phyloP scores from a whole-genome alignment of 345 rosid species.

The Boechera retrofracta region DNA sequence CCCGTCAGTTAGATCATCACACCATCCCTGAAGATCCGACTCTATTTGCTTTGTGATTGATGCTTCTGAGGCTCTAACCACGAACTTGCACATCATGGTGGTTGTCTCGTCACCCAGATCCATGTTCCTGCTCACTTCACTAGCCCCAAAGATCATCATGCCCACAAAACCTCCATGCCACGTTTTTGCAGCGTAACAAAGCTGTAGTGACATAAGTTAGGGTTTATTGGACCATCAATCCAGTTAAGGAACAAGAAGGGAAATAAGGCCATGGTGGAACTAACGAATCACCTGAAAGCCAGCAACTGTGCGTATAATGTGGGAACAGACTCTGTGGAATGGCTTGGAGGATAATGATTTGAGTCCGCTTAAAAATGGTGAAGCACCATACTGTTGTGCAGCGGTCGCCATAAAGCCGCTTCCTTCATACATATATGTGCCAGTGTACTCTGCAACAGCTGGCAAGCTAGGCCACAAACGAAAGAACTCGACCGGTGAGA shows the following conservation, averaged over 20 bases:
- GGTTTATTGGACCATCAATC: conserved; percentile 28
- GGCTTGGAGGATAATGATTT: conserved; percentile 92
- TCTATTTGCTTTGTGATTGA: conserved; percentile 91
- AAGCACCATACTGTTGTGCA: conserved; percentile 94
- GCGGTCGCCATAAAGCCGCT: conserved; percentile 99
- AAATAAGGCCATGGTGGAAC: conserved; percentile 1
- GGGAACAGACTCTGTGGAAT: conserved; percentile 92
- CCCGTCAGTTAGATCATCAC: conserved; percentile 93
- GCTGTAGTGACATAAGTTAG: conserved; percentile 52
- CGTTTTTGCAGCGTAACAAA: conserved; percentile 95
- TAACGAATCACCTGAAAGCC: conserved; percentile 81
- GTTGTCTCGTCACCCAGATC: conserved; percentile 97
- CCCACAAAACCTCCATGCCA: conserved; percentile 97
- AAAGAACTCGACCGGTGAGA: conserved; percentile 96
- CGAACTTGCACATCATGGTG: conserved; percentile 96
- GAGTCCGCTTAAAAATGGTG: conserved; percentile 92
- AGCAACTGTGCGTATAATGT: conserved; percentile 94
- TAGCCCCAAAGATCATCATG: conserved; percentile 96
- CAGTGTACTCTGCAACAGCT: conserved; percentile 85
- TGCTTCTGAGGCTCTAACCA: conserved; percentile 94
- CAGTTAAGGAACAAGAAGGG: conserved; percentile 11
- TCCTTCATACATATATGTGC: conserved; percentile 89
- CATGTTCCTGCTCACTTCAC: conserved; percentile 98
- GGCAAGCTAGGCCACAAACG: conserved; percentile 99
- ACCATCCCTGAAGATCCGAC: conserved; percentile 93